Percentiles rank a stretch among this genome's conserved stretches.
Evolutionary conservation across 805 yeast species (phyloP).

Genomic region (Yarrowia sp.): DNA sequence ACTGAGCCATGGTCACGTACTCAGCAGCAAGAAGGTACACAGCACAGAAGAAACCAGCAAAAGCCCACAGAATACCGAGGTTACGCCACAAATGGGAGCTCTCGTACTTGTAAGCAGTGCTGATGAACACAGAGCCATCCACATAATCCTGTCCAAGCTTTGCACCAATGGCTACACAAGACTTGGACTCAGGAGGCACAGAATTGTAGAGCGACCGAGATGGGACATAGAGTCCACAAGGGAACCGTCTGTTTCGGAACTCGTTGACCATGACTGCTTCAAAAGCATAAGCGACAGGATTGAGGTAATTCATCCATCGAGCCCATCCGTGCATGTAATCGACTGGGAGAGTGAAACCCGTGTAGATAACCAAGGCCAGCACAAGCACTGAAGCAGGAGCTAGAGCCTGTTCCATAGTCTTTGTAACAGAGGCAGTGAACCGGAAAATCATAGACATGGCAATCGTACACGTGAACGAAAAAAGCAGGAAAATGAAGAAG

Average conservation of each 20-base stretch:
- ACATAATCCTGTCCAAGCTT: constrained; percentile 50
- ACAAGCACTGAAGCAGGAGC: constrained; percentile 46
- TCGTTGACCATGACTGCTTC: constrained; percentile 49
- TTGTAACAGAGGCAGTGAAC: constrained; percentile 42
- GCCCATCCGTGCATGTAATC: constrained; percentile 49
- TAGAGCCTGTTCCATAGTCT: constrained; percentile 44
- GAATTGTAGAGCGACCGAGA: constrained; percentile 43
- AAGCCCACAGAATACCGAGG: constrained; percentile 59
- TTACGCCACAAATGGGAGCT: constrained; percentile 59
- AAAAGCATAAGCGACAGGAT: constrained; percentile 47
- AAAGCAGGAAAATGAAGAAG: constrained; percentile 51
- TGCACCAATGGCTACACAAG: constrained; percentile 59
- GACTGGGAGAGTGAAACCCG: constrained; percentile 48
- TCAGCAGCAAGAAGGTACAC: constrained; percentile 57
- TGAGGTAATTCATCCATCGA: constrained; percentile 48
- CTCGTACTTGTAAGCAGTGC: constrained; percentile 44
- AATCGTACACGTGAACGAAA: constrained; percentile 45
- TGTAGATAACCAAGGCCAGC: constrained; percentile 43
- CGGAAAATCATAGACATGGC: constrained; percentile 55
- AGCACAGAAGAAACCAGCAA: constrained; percentile 50
- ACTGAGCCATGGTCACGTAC: constrained; percentile 36
- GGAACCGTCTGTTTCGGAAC: constrained; percentile 40
- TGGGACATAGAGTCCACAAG: constrained; percentile 45
- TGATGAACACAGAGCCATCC: constrained; percentile 51
- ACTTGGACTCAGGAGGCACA: constrained; percentile 37